Conservation (phyloP, 106 monocot genomes). For the Apostasia shenzhenica region DNA sequence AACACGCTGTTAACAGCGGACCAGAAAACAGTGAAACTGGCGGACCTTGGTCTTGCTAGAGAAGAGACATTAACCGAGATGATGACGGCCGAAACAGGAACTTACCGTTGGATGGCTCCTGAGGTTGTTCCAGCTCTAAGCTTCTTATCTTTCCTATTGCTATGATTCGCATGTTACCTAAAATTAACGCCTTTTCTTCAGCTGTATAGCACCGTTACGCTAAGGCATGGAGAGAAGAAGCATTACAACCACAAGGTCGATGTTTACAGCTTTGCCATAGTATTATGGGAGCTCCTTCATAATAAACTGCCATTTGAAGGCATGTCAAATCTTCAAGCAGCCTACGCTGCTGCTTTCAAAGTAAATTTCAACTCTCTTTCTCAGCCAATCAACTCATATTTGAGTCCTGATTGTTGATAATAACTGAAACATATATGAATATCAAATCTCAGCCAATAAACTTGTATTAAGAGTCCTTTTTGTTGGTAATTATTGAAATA, state of each 20-base stretch:
- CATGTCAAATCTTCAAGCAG: slow-evolving; percentile 99
- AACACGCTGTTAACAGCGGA: slow-evolving; percentile 87
- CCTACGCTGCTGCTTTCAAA: slow-evolving; percentile 98
- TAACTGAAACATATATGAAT: too few relatives aligned
- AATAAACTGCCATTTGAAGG: slow-evolving; percentile 95
- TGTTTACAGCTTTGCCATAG: slow-evolving; percentile 97
- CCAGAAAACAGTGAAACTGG: slow-evolving; percentile 91
- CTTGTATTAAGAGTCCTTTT: too few relatives aligned
- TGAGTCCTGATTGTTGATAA: too few relatives aligned
- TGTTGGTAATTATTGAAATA: too few relatives aligned
- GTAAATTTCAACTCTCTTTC: slow-evolving; percentile 29
- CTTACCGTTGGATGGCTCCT: slow-evolving; percentile 99
- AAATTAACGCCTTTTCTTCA: slow-evolving; percentile 13
- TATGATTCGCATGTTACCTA: background rate
- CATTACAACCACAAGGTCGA: slow-evolving; percentile 99
- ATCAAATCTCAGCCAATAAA: too few relatives aligned
- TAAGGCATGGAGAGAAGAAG: slow-evolving; percentile 99
- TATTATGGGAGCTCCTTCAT: slow-evolving; percentile 92
- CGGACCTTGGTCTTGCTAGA: slow-evolving; percentile 94
- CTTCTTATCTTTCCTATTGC: slow-evolving; percentile 6
- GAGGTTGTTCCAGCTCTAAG: slow-evolving; percentile 45
- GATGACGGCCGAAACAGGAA: slow-evolving; percentile 99
- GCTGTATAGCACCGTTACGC: slow-evolving; percentile 97
- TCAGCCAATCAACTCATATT: too few relatives aligned
- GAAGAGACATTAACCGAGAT: slow-evolving; percentile 97